Base-by-base conservation (phyloP, 1,284 basidiomycete genomes). In the Malassezia globosa region DNA sequence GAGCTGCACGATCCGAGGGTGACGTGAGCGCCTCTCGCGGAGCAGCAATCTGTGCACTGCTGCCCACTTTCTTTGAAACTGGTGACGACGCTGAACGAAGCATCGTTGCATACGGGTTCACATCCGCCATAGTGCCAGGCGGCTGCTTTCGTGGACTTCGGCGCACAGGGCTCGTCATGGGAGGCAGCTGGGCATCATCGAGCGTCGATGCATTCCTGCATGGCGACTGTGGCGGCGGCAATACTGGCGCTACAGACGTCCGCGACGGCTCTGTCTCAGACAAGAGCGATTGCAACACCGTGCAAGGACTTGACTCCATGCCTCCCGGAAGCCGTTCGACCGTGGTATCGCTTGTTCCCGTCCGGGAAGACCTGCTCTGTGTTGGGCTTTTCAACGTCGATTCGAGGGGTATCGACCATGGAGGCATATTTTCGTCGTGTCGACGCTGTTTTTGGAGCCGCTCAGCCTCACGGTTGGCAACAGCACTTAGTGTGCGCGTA, bases 61-160 rank as follows among this genome's bases (percentile, higher is more conserved):
- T 22, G n/a, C 33, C 31, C 3, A 24, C 33, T 11, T 37, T 35
- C 25, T 37, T 36, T 5, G 42, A 25, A 14, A 19, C 33, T 7
- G 35, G 35, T n/a, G 44, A 38, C 44, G 44, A 46, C 4, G 43
- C 37, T 16, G 49, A 18, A 18, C 19, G 43, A n/a, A 14, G 46
- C 31, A 50, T 37, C 16, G 43, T 44, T 4, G 67, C 67, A 44
- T 64, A 70, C 3, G 67, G 67, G 45, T 70, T 70, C 26, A 56
- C 44, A 21, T 46, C 51, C 14, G 51, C 56, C 35, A 53, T 44
- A 24, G 63, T 65, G 7, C 66, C 66, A 22, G 47, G 52, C 29
- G 66, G 66, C n/a, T 59, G 60, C 55, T 70, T 70, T 18, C 67
- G 54, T 26, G 67, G 67, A 45, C 64, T 66, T 35, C 67, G 50